Base-by-base conservation (phyloP, 345 rosid species). In the Linum trigynum region DNA sequence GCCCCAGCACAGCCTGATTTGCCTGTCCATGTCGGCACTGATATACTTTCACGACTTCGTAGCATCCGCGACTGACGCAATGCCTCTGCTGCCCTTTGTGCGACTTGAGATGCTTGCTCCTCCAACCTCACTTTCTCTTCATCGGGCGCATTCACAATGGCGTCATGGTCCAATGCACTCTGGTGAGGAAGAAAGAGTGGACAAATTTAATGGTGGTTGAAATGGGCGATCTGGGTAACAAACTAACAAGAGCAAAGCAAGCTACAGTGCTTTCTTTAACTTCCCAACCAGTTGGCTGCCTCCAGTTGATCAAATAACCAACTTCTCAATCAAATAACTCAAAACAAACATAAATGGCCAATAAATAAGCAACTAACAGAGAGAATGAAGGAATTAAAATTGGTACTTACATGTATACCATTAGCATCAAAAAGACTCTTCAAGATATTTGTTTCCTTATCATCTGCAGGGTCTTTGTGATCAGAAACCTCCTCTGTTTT, bases 1-100 rank as follows among this genome's bases (percentile, higher is more conserved):
- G 91, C 99, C 69, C 97, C 99, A 0, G 99, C 99, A 41, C 82
- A 66, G 57, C 99, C 99, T 7, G 89, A 90, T 77, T 75, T 90
- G 41, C 97, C 97, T 1, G 99, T 88, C 99, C 99, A 94, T 50
- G 99, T 94, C 0, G 99, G 99, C 61, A 90, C 76, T 38, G 96
- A 80, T 66, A 90, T 58, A 66, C 84, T 77, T n/a, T 94, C 99
- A 66, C 74, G 86, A 68, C 87, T 83, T 7, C 97, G 89, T 63
- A 88, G 78, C 84, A 94, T 82, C 63, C 97, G 82, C 6, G 99
- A 94, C 67, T 84, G 89, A 38, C 89, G 82, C 64, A 94, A 72
- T 12, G 97, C 97, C 78, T 94, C 97, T n/a, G 94, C 99, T 38
- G 97, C 99, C 71, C 84, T 83, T 78, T 81, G 84, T 53, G 99